Conservation (phyloP, 2,329 filamentous ascomycete genomes). For the Coniochaeta sp. region DNA sequence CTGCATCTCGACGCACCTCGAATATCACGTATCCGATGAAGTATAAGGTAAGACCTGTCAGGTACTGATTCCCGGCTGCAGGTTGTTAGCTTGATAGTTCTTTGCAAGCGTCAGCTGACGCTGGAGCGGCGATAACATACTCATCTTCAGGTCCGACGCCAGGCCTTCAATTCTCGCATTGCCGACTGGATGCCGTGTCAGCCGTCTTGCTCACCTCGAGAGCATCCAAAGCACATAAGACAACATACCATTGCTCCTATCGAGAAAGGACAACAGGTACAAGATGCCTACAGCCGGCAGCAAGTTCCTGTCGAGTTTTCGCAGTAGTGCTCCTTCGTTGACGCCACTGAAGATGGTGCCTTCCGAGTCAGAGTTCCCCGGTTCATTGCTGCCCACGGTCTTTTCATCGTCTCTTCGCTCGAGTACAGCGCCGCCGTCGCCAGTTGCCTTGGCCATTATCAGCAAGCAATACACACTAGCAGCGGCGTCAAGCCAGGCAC, state of each 20-base stretch:
- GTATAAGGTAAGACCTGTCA: constrained; percentile 59
- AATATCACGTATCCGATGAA: constrained; percentile 56
- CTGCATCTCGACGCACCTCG: constrained; percentile 27
- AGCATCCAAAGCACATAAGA: constrained; percentile 30
- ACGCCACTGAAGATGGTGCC: constrained; percentile 18
- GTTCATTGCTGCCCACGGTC: background rate
- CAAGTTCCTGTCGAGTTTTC: constrained; percentile 46
- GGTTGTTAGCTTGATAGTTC: constrained; percentile 6
- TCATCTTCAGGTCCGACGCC: constrained; percentile 42
- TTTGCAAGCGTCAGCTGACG: background rate
- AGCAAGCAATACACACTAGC: background rate
- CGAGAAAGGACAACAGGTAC: constrained; percentile 50
- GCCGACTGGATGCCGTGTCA: constrained; percentile 36
- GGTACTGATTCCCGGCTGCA: constrained; percentile 52
- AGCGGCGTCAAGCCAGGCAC: background rate
- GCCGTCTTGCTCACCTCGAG: constrained; percentile 19
- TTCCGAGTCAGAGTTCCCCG: background rate
- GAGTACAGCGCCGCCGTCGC: background rate
- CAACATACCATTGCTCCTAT: constrained; percentile 38
- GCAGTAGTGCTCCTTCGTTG: constrained; percentile 49
- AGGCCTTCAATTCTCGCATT: constrained; percentile 52
- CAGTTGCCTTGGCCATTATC: background rate
- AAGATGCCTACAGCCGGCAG: constrained; percentile 46
- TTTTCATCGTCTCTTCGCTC: background rate
- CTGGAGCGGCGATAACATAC: constrained; percentile 30